A percentile compares a stretch with the other conserved stretches of the same genome.
Evolutionary conservation across 78 protist species (phyloP).

Genomic region (Cavenderia fasciculata): DNA sequence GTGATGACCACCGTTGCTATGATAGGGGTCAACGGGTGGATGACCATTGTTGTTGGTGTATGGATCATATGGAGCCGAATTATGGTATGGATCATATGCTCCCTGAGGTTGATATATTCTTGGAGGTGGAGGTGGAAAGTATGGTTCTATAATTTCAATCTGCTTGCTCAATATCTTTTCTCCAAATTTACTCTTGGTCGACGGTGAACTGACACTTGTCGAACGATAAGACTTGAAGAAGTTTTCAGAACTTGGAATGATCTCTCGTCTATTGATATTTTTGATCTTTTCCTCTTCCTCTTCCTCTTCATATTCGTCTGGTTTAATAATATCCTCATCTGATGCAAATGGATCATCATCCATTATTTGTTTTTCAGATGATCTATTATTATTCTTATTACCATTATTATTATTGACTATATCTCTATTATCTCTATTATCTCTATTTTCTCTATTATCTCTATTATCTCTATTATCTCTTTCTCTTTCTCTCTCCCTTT

Average conservation of each 20-base stretch:
- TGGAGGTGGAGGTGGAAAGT: conserved; percentile 13
- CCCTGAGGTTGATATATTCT: background rate
- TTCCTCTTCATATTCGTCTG: background rate
- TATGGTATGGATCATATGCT: background rate
- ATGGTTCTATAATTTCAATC: conserved; percentile 4
- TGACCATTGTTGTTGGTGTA: background rate
- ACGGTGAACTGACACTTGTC: background rate
- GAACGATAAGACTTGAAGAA: conserved; percentile 11
- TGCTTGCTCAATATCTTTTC: conserved; percentile 22
- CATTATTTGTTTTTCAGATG: background rate
- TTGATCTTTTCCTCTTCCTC: background rate
- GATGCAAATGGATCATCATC: background rate
- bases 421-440: background rate
- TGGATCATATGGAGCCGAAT: background rate
- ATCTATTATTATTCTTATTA: background rate
- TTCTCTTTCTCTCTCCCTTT: background rate
- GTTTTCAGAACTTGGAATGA: conserved; percentile 27
- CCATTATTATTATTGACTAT: background rate
- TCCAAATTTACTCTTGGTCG: conserved; percentile 52
- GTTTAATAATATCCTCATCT: background rate
- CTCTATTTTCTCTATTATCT: background rate
- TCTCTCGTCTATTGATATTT: conserved; percentile 3
- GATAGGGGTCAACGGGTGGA: background rate
- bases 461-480: background rate
- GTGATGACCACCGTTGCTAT: conserved; percentile 1